These are phyloP conservation scores for Ceratocystis harringtonii DNA, from an alignment of 2,329 filamentous ascomycete species.

Conservation along the genomic window DNA sequence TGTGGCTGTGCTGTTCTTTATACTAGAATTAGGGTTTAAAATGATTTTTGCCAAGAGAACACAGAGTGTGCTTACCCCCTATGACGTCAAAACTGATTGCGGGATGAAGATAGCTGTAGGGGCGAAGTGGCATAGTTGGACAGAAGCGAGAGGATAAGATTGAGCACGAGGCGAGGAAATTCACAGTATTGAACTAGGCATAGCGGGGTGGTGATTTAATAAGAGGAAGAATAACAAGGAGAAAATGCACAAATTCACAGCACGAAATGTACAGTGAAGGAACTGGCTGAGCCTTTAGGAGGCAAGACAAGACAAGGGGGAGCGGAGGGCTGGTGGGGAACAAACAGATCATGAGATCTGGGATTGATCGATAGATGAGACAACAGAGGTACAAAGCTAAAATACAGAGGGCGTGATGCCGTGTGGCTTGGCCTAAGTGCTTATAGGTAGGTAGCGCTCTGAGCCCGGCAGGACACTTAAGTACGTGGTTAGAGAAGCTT, in stretches of 20 bases:
- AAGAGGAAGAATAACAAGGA: neutral
- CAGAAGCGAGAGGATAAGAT: neutral
- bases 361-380: too few relatives aligned
- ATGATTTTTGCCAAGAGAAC: too few relatives aligned
- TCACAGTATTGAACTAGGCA: neutral
- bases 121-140: neutral
- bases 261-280: neutral
- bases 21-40: neutral
- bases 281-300: too few relatives aligned
- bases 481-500: too few relatives aligned
- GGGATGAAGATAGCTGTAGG: neutral
- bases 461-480: too few relatives aligned
- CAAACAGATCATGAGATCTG: too few relatives aligned
- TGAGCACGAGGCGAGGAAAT: too few relatives aligned
- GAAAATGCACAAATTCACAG: neutral
- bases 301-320: too few relatives aligned
- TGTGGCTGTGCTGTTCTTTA: neutral
- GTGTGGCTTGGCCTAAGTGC: neutral
- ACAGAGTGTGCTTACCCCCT: neutral
- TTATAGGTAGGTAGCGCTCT: too few relatives aligned
- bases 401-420: neutral
- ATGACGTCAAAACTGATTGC: neutral
- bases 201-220: neutral
- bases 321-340: too few relatives aligned
- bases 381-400: neutral